Conservation (phyloP, 768 basidiomycete species). For the Gautieria morchelliformis region DNA sequence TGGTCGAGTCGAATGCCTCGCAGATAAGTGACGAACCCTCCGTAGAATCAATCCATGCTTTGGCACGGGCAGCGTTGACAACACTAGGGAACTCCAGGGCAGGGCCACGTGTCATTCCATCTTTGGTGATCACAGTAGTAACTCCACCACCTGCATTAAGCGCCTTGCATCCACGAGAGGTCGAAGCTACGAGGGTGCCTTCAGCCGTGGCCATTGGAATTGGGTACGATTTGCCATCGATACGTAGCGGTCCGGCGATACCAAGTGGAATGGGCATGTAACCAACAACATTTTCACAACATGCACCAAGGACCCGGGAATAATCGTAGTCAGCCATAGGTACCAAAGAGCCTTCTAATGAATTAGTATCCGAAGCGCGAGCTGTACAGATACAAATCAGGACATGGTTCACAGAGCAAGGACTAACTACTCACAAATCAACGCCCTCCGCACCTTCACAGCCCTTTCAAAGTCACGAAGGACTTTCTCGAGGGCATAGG, state of each 20-base stretch:
- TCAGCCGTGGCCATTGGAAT: constrained; percentile 99
- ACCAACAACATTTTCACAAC: constrained; percentile 98
- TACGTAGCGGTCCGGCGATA: constrained; percentile 87
- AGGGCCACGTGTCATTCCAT: constrained; percentile 98
- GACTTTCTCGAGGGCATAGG: constrained; percentile 94
- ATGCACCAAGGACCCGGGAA: constrained; percentile 86
- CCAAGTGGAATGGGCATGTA: constrained; percentile 95
- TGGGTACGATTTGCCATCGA: constrained; percentile 76
- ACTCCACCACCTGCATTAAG: constrained; percentile 95
- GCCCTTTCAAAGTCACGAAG: constrained; percentile 84
- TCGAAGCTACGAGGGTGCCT: constrained; percentile 94
- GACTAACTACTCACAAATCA: constrained; percentile 64
- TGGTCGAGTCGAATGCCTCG: constrained; percentile 88
- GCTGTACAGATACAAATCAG: constrained; percentile 33
- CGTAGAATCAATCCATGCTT: constrained; percentile 75
- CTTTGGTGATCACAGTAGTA: constrained; percentile 81
- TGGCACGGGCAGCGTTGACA: constrained; percentile 70
- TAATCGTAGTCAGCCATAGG: constrained; percentile 88
- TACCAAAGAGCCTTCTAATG: constrained; percentile 73
- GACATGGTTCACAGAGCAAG: not conserved
- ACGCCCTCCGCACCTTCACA: constrained; percentile 73
- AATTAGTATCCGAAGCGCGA: constrained; percentile 74
- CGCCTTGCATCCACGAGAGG: constrained; percentile 96
- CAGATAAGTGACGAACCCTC: constrained; percentile 71
- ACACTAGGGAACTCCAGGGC: constrained; percentile 90